Base-by-base conservation (phyloP, 2,329 filamentous ascomycete genomes). In the Pleurostoma richardsiae region DNA sequence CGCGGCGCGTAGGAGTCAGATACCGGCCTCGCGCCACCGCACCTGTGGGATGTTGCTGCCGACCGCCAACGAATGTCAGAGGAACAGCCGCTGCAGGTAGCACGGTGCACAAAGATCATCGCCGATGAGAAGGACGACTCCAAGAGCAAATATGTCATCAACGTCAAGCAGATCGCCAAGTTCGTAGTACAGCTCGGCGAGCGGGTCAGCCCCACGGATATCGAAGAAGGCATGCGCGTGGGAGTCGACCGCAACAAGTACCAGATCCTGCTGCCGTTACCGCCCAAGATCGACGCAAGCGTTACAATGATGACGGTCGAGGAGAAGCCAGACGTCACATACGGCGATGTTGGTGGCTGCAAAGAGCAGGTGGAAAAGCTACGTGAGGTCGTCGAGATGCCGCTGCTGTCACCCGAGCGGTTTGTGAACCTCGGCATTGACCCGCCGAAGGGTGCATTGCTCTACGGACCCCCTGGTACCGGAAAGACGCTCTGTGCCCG, bases 271-370 rank as follows among this genome's bases (percentile, higher is more conserved):
- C 79, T 99, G 42, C 94, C 94, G 33, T 74, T 99, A 46, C 94
- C 94, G 40, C 94, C 94, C 33, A 99, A 97, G 79, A 99, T 99
- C 73, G 94, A 99, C 63, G 92, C 94, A 45, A 96, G 89, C 58
- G 94, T 99, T 56, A 99, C 94, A 38, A 99, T 99, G 94, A 99
- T 99, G 94, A 97, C 94, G 43, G 94, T 99, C 54, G 94, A 99
- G 75, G 94, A 99, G 74, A 99, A 99, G 77, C 94, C 94, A 11
- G 94, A 99, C 67, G 94, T 99, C 52, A 99, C 94, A 52, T 99
- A 99, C 60, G 94, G 94, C 58, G 94, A 99, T 74, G 92, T 99
- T 39, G 94, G 94, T 71, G 94, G 94, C 47, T 97, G 91, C 81
- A 99, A 99, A 72, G 94, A 99, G 71, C 94, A 99, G 72, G 96